phyloP scores from a whole-genome alignment of 2,329 filamentous ascomycete genomes.

The Ambrosiella xylebori region DNA sequence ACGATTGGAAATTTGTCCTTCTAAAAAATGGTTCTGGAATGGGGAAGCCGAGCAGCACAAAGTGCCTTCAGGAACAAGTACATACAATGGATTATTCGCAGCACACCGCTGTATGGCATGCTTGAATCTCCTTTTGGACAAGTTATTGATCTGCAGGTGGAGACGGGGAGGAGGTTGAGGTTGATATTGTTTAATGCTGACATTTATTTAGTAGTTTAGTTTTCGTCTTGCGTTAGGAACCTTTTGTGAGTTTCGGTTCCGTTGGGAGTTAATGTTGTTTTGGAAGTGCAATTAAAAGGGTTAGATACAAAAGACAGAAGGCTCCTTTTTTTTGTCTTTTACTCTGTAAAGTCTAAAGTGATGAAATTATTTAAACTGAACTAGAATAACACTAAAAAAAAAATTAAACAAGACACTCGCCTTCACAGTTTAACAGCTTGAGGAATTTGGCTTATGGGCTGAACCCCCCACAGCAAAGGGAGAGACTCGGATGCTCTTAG shows the following conservation, averaged over 20 bases:
- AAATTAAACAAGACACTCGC: too few species aligned
- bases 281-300: not conserved
- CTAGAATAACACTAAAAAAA: too few species aligned
- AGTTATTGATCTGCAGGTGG: not conserved
- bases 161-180: not conserved
- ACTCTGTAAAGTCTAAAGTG: too few species aligned
- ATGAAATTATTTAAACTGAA: too few species aligned
- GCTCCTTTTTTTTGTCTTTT: too few species aligned
- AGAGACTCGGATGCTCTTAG: not conserved
- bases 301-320: not conserved
- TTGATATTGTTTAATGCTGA: not conserved
- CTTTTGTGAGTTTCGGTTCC: not conserved
- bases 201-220: not conserved
- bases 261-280: not conserved
- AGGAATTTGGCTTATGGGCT: not conserved
- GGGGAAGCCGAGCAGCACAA: too few species aligned
- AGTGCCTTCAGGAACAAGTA: not conserved
- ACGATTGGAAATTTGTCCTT: too few species aligned
- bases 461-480: not conserved
- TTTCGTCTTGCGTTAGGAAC: not conserved
- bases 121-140: not conserved
- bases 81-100: not conserved
- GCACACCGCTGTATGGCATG: not conserved
- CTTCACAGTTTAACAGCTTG: not conserved
- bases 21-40: too few species aligned